Evolutionary conservation across 305 asterid genomes (phyloP).

Genomic region (Solanum chacoense): DNA sequence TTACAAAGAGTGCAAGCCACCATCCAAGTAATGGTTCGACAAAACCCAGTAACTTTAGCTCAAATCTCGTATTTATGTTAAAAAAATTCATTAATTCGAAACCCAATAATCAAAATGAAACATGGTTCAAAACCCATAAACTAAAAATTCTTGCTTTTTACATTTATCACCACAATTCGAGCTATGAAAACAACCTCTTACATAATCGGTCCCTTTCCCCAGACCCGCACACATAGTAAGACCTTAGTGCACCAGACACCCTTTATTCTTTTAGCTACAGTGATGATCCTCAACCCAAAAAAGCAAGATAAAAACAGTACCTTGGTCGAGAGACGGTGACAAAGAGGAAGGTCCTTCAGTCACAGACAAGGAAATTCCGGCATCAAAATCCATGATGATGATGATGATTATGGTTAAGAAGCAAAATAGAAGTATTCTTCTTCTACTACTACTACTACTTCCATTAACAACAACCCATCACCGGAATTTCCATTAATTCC

Average conservation of each 20-base stretch:
- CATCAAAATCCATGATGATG: slow-evolving; percentile 12
- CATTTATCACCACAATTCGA: neutral
- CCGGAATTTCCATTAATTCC: slow-evolving; percentile 19
- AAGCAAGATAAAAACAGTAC: neutral
- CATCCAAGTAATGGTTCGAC: neutral
- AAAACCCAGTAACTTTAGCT: neutral
- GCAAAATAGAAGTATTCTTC: neutral
- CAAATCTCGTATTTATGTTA: neutral
- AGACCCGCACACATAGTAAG: neutral
- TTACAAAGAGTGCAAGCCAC: neutral
- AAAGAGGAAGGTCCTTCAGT: slow-evolving; percentile 9
- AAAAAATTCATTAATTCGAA: neutral
- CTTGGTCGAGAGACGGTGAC: slow-evolving; percentile 8
- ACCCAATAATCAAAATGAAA: neutral
- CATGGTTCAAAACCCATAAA: neutral
- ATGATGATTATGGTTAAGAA: neutral
- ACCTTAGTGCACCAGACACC: neutral
- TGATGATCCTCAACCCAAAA: neutral
- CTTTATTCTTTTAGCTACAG: neutral
- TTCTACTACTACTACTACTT: neutral
- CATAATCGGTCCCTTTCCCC: neutral
- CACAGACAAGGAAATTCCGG: slow-evolving; percentile 12
- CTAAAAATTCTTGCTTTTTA: neutral
- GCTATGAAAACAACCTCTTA: neutral
- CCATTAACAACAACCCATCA: neutral